phyloP scores from a whole-genome alignment of 768 basidiomycete genomes.

The Mycena leptocephala region DNA sequence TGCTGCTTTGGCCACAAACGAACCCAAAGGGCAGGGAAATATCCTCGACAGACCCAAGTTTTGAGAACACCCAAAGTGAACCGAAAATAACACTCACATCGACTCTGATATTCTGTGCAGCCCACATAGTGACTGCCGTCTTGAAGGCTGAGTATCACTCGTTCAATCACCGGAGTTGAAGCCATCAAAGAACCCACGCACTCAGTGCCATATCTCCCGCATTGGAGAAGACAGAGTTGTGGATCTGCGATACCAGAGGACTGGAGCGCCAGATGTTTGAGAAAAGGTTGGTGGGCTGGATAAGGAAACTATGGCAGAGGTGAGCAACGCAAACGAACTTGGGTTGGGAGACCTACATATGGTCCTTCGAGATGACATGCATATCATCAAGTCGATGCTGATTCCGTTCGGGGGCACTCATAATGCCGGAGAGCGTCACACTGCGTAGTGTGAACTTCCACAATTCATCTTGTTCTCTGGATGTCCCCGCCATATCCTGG shows the following conservation, averaged over 20 bases:
- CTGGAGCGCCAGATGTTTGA: not conserved
- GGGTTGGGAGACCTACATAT: not conserved
- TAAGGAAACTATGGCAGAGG: not conserved
- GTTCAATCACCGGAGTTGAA: not conserved
- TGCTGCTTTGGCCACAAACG: not conserved
- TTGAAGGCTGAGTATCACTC: not conserved
- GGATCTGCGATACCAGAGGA: not conserved
- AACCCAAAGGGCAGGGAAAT: not conserved
- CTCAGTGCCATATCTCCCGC: not conserved
- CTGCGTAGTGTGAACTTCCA: not conserved
- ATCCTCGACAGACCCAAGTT: not conserved
- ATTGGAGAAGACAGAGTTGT: not conserved
- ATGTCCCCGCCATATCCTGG: not conserved
- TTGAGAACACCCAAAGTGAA: not conserved
- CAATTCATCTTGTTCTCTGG: not conserved
- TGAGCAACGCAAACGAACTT: not conserved
- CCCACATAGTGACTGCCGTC: not conserved
- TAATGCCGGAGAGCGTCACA: not conserved
- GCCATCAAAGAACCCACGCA: not conserved
- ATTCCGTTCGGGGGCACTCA: not conserved
- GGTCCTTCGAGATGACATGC: not conserved
- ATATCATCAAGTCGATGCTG: not conserved
- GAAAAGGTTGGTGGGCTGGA: not conserved
- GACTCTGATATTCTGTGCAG: not conserved
- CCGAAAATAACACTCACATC: not conserved